phyloP scores from a whole-genome alignment of 768 basidiomycete species.

The Roridomyces roridus region DNA sequence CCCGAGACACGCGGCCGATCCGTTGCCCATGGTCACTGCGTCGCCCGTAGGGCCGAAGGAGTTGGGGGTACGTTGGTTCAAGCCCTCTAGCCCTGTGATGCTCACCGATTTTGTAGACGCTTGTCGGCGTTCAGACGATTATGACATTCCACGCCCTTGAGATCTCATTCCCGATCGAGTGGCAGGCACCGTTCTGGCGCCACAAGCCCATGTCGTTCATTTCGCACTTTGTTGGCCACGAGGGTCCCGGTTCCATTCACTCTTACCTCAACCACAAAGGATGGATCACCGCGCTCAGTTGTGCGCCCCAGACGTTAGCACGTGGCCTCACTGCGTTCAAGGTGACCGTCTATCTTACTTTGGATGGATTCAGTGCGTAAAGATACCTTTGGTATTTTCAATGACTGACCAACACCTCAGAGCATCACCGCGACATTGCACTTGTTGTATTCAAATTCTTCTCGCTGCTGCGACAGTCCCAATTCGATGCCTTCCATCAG shows the following conservation, averaged over 20 bases:
- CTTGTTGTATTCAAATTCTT: slow-evolving; percentile 82
- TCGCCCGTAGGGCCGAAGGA: slow-evolving; percentile 79
- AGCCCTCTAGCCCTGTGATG: slow-evolving; percentile 24
- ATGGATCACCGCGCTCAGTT: slow-evolving; percentile 79
- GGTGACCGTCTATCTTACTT: slow-evolving; percentile 79
- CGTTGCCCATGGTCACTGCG: slow-evolving; percentile 68
- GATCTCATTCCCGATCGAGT: slow-evolving; percentile 78
- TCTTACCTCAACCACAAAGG: slow-evolving; percentile 90
- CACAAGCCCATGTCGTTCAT: slow-evolving; percentile 81
- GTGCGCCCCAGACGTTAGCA: slow-evolving; percentile 72
- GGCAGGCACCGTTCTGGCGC: slow-evolving; percentile 76
- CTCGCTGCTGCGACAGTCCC: slow-evolving; percentile 65
- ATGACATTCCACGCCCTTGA: slow-evolving; percentile 87
- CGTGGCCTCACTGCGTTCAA: slow-evolving; percentile 92
- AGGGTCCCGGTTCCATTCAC: slow-evolving; percentile 90
- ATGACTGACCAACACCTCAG: slow-evolving; percentile 44
- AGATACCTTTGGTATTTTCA: background rate
- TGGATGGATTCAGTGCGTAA: slow-evolving; percentile 82
- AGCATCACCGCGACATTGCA: slow-evolving; percentile 75
- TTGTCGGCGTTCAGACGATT: slow-evolving; percentile 88
- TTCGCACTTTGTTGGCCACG: slow-evolving; percentile 87
- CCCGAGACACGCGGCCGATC: slow-evolving; percentile 62
- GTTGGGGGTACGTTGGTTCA: slow-evolving; percentile 61
- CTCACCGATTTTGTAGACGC: slow-evolving; percentile 52
- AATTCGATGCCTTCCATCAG: slow-evolving; percentile 71